Evolutionary conservation across 495 filamentous ascomycete species (phyloP).

Genomic region (Penicillium bovifimosum): DNA sequence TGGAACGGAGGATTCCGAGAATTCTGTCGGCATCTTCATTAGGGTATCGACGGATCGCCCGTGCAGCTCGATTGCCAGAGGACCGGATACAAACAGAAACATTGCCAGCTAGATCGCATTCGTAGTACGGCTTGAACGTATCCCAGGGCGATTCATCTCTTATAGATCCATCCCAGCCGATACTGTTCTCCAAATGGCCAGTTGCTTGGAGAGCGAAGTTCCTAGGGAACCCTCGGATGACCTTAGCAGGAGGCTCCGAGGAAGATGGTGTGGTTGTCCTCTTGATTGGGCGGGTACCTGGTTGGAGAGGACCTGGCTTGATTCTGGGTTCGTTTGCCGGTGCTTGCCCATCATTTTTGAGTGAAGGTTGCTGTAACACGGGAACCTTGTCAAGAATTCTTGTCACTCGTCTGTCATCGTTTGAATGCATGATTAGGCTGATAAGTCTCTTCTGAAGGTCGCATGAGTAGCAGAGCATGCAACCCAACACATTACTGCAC

Average conservation of each 20-base stretch:
- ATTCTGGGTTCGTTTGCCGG: too few species aligned
- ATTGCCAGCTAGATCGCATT: conserved; percentile 17
- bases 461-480: too few species aligned
- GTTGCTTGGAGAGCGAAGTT: conserved; percentile 4
- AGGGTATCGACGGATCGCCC: conserved; percentile 9
- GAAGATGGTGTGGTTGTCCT: neutral
- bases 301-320: too few species aligned
- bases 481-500: conserved; percentile 15
- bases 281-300: neutral
- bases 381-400: too few species aligned
- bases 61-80: neutral
- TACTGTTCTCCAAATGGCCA: neutral
- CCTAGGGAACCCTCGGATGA: neutral
- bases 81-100: conserved; percentile 7
- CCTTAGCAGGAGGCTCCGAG: conserved; percentile 4
- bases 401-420: too few species aligned
- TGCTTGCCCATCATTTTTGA: too few species aligned
- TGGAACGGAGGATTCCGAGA: conserved; percentile 4
- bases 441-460: too few species aligned
- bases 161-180: neutral
- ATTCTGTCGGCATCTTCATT: conserved; percentile 5
- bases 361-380: too few species aligned
- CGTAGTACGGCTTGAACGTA: conserved; percentile 10
- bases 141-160: conserved; percentile 11
- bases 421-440: too few species aligned